Evolutionary conservation across 73 alveolate genomes (phyloP), one percentile per base, ranked within the genome.

Genomic region (Paramecium caudatum): DNA sequence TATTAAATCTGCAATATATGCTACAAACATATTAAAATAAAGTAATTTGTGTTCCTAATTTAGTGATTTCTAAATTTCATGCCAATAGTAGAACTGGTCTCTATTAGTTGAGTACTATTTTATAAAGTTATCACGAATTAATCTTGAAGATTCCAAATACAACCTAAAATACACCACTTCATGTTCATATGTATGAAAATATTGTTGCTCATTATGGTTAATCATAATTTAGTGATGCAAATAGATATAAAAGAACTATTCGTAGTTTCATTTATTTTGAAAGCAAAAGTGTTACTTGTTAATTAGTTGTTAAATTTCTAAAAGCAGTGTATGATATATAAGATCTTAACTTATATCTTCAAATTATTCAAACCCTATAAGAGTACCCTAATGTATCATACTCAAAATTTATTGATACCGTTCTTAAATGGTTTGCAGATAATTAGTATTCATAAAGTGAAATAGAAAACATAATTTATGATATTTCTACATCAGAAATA

Each of bases 11-110:
- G 84, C 84, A 0, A 3, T 25, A 10, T 68, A 68, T 68, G 47
- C 84, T 10, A 68, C 84, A 4, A 68, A 68, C 37, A 17, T 68
- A 68, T 68, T 68, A 68, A 68, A 68, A 37, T n/a, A 68, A 55
- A 55, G 80, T 55, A 55, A 10, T 55, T 3, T 55, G 4, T 5
- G 8, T 25, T 55, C 9, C 7, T 5, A 23, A 21, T 55, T 50
- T 1, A 37, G 84, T 68, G 84, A 34, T 68, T 32, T 32, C 61
- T 4, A 68, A 68, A 68, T 68, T 68, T 36, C 25, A 68, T 68
- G 19, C 19, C 10, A 68, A 68, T 68, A 4, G 12, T 6, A 68
- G 84, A 68, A 34, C 84, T 34, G 84, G 84, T 12, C 34, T 68
- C 25, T 68, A 68, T 37, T 16, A 68, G 37, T 32, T 3, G 21